Evolutionary conservation across 345 rosid genomes (phyloP).

Genomic region (Eucalyptus brandiana): DNA sequence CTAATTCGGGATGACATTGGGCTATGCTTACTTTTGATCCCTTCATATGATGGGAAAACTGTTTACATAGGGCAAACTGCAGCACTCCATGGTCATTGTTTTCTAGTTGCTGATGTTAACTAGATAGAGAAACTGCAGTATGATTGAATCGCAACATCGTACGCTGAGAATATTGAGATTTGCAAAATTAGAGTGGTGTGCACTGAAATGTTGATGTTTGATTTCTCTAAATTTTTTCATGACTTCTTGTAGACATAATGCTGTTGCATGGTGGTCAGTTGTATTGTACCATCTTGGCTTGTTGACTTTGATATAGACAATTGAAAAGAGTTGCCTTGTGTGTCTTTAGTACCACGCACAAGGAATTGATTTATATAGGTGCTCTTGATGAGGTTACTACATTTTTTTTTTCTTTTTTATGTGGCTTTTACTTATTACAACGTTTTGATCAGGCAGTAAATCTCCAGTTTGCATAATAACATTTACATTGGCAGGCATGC

Average conservation of each 20-base stretch:
- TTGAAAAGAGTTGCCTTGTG: neutral
- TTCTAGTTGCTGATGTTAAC: neutral
- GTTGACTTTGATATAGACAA: neutral
- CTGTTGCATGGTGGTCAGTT: neutral
- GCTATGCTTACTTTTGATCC: neutral
- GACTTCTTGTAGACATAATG: neutral
- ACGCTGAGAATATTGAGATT: neutral
- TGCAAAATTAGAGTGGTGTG: neutral
- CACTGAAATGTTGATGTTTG: neutral
- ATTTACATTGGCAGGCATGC: constrained; percentile 49
- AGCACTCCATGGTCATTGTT: neutral
- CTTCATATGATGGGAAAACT: neutral
- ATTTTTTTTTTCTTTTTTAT: neutral
- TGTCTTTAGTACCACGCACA: neutral
- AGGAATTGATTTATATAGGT: neutral
- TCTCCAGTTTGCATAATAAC: neutral
- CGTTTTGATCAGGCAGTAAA: neutral
- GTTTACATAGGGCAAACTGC: neutral
- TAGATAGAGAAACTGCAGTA: neutral
- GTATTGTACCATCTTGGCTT: neutral
- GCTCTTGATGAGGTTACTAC: neutral
- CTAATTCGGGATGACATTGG: neutral
- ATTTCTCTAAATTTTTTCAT: neutral
- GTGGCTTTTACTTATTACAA: neutral
- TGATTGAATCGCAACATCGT: neutral